Percentiles rank a stretch among this genome's conserved stretches.
phyloP scores from a whole-genome alignment of 1,139 yeast species.

The Protomyces macrosporus region DNA sequence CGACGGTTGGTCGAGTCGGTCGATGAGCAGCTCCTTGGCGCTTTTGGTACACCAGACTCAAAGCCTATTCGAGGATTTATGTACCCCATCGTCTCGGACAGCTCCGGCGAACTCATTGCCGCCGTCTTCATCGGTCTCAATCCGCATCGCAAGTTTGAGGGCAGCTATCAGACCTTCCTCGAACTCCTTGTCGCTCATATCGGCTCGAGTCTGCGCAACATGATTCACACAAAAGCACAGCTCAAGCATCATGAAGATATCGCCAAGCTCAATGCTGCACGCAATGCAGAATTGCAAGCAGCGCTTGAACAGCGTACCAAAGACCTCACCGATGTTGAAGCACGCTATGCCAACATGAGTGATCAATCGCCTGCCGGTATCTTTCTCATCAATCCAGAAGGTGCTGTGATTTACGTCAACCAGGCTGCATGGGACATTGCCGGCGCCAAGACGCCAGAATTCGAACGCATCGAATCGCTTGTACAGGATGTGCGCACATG shows the following conservation, averaged over 20 bases:
- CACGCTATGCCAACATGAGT: constrained; percentile 31
- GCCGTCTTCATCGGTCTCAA: background rate
- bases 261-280: constrained; percentile 5
- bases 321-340: constrained; percentile 28
- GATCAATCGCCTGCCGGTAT: constrained; percentile 30
- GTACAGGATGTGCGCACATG: background rate
- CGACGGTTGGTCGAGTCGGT: background rate
- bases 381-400: constrained; percentile 29
- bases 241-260: background rate
- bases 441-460: background rate
- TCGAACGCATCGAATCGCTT: background rate
- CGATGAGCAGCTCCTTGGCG: background rate
- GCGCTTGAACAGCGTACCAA: constrained; percentile 28
- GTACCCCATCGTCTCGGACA: background rate
- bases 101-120: background rate
- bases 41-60: background rate
- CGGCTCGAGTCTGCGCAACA: background rate
- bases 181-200: background rate
- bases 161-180: background rate
- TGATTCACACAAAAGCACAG: background rate
- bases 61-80: background rate
- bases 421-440: constrained; percentile 29
- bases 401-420: constrained; percentile 30
- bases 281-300: constrained; percentile 26
- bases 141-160: background rate